Evolutionary conservation across 2,329 filamentous ascomycete genomes (phyloP), one percentile per base, ranked within the genome.

Genomic region (Ascochyta pisi): DNA sequence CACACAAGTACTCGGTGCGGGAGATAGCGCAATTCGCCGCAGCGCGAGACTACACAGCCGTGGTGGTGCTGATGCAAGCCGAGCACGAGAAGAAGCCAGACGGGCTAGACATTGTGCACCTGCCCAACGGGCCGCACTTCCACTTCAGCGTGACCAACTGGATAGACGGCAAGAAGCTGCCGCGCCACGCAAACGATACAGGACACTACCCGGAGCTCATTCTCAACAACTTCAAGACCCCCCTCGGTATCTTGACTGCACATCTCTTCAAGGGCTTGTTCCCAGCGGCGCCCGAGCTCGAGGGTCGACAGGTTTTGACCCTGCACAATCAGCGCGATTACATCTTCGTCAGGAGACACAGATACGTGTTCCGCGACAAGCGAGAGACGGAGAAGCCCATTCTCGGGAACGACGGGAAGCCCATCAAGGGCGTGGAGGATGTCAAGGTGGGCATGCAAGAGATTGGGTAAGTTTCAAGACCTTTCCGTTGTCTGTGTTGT

Each of bases 241-340:
- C 94, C 0, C 83, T 99, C 1, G 95, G 95, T 78, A 82, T 96
- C 9, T 81, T 98, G 35, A 92, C 93, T 0, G 94, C 93, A 8
- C 71, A 92, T 68, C 81, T 97, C 1, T 95, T 99, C 79, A 85
- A 89, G 61, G 86, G 84, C 0, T 77, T 96, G 26, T 95, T 92
- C 76, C 95, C 94, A 0, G 85, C 88, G 0, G 85, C 86, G 39
- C 94, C 95, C 0, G 91, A 98, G 67, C 81, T 98, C 6, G 83
- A 89, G 64, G 94, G 94, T 4, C 83, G 94, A 23, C 93, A 97
- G 70, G 93, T 97, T 1, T 87, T 97, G 8, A 97, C 94, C 0
- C 78, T 97, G 48, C 92, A 97, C 77, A 97, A 97, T 67, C 93
- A 96, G 80, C 89, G 94, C 61, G 94, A 98, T 76, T 98, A 94